These are phyloP conservation scores for Acacia acuminata DNA, from an alignment of 306 rosid species.

Conservation along the genomic window DNA sequence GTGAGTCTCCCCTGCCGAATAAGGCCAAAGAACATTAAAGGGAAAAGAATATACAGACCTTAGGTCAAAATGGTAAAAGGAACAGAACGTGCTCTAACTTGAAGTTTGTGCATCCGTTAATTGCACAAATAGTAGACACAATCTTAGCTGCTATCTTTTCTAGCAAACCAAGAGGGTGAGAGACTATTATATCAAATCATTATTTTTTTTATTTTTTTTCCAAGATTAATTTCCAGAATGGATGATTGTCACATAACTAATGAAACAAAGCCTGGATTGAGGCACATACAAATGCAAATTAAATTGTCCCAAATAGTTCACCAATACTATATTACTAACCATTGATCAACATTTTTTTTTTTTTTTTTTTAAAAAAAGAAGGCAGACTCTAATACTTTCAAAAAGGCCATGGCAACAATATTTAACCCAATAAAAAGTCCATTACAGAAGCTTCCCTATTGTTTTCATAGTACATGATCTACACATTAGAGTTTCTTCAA, in stretches of 20 bases:
- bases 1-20: constrained; percentile 48
- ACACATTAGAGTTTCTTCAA: no score
- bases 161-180: no score
- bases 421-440: no score
- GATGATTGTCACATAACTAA: not conserved
- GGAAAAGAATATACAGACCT: constrained; percentile 25
- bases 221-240: constrained; percentile 13
- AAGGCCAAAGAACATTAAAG: constrained; percentile 35
- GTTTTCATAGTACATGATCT: no score
- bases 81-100: not conserved
- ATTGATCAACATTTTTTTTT: no score
- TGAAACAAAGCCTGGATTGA: constrained; percentile 4
- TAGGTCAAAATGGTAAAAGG: not conserved
- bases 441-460: no score
- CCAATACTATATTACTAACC: no score
- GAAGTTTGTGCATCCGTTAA: not conserved
- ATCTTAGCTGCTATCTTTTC: no score
- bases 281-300: not conserved
- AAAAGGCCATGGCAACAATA: no score
- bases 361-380: no score
- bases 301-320: no score
- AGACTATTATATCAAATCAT: constrained; percentile 10
- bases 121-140: not conserved
- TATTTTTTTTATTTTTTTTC: not conserved
- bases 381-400: no score